Evolutionary conservation across 306 rosid genomes (phyloP).

Genomic region (Dryas drummondii): DNA sequence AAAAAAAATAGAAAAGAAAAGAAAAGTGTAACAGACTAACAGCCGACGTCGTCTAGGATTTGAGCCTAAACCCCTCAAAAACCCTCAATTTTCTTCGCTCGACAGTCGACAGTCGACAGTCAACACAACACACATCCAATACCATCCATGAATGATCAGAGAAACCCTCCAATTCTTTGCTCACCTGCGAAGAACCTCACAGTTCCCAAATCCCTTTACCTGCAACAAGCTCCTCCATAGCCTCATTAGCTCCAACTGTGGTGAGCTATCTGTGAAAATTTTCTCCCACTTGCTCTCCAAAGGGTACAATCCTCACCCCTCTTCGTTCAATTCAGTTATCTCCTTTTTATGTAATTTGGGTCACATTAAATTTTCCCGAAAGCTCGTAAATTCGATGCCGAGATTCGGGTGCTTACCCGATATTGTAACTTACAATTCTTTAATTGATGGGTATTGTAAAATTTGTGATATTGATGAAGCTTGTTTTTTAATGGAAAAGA

Average conservation of each 20-base stretch:
- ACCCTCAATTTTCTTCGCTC: neutral
- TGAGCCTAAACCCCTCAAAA: slow-evolving; percentile 3
- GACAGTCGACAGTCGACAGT: too few relatives aligned
- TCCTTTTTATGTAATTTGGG: slow-evolving; percentile 34
- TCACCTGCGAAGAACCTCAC: slow-evolving; percentile 28
- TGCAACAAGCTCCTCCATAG: slow-evolving; percentile 40
- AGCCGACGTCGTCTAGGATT: neutral
- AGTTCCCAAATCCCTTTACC: slow-evolving; percentile 29
- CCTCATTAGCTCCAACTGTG: slow-evolving; percentile 30
- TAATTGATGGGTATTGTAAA: slow-evolving; percentile 37
- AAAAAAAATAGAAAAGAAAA: too few relatives aligned
- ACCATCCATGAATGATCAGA: slow-evolving; percentile 30
- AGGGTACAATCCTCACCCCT: slow-evolving; percentile 36
- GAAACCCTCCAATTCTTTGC: slow-evolving; percentile 30
- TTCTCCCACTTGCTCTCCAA: slow-evolving; percentile 33
- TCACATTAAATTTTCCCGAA: slow-evolving; percentile 10
- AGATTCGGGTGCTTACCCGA: slow-evolving; percentile 33
- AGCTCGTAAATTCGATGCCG: slow-evolving; percentile 29
- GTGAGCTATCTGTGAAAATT: slow-evolving; percentile 32
- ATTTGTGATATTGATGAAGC: slow-evolving; percentile 25
- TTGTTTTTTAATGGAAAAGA: slow-evolving; percentile 21
- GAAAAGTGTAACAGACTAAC: too few relatives aligned
- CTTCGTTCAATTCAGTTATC: slow-evolving; percentile 40
- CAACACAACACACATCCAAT: neutral
- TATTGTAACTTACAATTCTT: slow-evolving; percentile 38